Conservation (phyloP, 2,329 filamentous ascomycete genomes). For the Penicillium palitans region DNA sequence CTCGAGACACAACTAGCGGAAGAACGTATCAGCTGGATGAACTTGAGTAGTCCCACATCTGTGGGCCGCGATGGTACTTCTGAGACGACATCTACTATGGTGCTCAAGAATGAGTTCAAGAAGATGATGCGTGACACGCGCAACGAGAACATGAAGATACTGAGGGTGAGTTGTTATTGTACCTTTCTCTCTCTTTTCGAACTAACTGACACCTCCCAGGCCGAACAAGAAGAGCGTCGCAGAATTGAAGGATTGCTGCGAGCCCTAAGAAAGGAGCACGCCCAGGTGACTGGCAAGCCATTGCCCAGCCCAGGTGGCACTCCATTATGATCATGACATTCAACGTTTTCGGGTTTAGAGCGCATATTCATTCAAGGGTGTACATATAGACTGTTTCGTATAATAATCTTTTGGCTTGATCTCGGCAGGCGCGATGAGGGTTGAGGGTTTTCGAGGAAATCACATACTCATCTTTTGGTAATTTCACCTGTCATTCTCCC, state of each 20-base stretch:
- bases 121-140: constrained; percentile 77
- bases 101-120: constrained; percentile 73
- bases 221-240: constrained; percentile 70
- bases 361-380: constrained; percentile 17
- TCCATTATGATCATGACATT: constrained; percentile 37
- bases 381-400: constrained; percentile 28
- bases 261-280: constrained; percentile 46
- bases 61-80: constrained; percentile 39
- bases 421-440: constrained; percentile 24
- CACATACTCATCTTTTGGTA: neutral
- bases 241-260: constrained; percentile 65
- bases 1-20: constrained; percentile 66
- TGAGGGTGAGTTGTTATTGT: constrained; percentile 58
- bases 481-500: neutral
- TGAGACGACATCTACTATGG: constrained; percentile 66
- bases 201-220: constrained; percentile 48
- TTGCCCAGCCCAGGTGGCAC: constrained; percentile 36
- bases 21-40: constrained; percentile 67
- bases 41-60: constrained; percentile 56
- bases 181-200: neutral
- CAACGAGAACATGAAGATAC: constrained; percentile 62
- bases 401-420: constrained; percentile 21
- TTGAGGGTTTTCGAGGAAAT: constrained; percentile 9
- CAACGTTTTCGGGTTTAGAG: constrained; percentile 14
- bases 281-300: constrained; percentile 34